Evolutionary conservation across 257 asterid species (phyloP), one percentile per base, ranked within the genome.

Genomic region (Thymus quinquecostatus): DNA sequence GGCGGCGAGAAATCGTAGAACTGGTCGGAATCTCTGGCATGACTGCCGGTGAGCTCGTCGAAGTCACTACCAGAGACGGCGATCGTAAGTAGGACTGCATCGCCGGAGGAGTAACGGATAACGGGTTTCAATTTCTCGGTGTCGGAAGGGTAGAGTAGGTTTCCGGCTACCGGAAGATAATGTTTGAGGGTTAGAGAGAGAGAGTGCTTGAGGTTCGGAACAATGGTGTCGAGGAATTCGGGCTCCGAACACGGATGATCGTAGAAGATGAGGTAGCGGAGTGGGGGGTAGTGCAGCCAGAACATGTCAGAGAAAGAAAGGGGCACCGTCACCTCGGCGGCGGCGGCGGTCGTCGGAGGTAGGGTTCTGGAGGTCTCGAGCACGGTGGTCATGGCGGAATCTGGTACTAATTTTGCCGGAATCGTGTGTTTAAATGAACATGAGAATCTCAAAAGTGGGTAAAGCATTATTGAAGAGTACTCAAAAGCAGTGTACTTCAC

Each of bases 171-270:
- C 0, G 89, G 88, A n/a, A 82, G 62, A 73, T 73, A 82, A 78
- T 82, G 80, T 43, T 60, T 70, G 49, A 89, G 89, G 49, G 91
- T 47, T 36, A 79, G 64, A 38, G 89, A 81, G 67, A 87, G 88
- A 2, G 92, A 89, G 3, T 76, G 36, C 62, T 84, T 82, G 71
- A 89, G 88, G 3, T 70, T 21, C 1, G 96, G 90, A 38, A 84
- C 41, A 3, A 82, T 2, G 13, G 66, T 77, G 6, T 84, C 70
- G 0, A 59, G 0, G 85, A 87, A 87, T 33, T 67, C 8, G n/a
- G 74, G 0, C 4, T 47, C 77, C 0, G 89, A 69, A 9, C 51
- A 72, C 0, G 89, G 76, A 61, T 59, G 14, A 9, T 72, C 69
- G 59, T 82, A 89, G 78, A 89, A 86, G 69, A 84, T 5, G 32